Percentiles rank a stretch among this genome's conserved stretches.
Conservation (phyloP, 306 rosid genomes). For the Oxytropis ochrocephala region DNA sequence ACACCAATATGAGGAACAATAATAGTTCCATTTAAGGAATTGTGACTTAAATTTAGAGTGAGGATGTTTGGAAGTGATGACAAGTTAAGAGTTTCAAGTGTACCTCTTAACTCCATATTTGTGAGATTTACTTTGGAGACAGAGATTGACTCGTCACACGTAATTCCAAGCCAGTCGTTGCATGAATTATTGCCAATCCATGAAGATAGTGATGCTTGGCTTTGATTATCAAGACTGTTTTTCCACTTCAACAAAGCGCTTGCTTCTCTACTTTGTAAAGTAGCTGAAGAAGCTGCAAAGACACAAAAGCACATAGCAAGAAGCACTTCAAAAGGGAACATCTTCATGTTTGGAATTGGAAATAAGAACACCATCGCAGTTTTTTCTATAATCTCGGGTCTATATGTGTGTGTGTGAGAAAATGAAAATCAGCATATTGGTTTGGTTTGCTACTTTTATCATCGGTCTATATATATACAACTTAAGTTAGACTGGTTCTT, state of each 20-base stretch:
- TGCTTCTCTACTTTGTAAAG: not conserved
- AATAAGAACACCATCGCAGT: not conserved
- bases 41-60: not conserved
- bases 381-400: too few species aligned
- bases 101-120: constrained; percentile 1
- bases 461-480: too few species aligned
- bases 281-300: not conserved
- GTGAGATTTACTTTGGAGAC: not conserved
- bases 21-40: constrained; percentile 4
- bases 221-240: not conserved
- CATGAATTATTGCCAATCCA: constrained; percentile 4
- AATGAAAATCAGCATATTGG: too few species aligned
- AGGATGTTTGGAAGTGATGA: constrained; percentile 1
- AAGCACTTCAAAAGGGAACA: not conserved
- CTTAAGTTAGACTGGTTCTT: too few species aligned
- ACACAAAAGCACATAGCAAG: not conserved
- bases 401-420: too few species aligned
- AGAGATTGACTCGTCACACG: not conserved
- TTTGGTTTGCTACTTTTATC: too few species aligned
- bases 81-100: constrained; percentile 9
- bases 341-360: not conserved
- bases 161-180: constrained; percentile 5
- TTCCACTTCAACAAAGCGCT: constrained; percentile 16
- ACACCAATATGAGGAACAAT: not conserved
- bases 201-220: not conserved